Percentiles rank a stretch among this genome's conserved stretches.
Evolutionary conservation across 2,329 filamentous ascomycete species (phyloP).

Genomic region (Xylaria sp.): DNA sequence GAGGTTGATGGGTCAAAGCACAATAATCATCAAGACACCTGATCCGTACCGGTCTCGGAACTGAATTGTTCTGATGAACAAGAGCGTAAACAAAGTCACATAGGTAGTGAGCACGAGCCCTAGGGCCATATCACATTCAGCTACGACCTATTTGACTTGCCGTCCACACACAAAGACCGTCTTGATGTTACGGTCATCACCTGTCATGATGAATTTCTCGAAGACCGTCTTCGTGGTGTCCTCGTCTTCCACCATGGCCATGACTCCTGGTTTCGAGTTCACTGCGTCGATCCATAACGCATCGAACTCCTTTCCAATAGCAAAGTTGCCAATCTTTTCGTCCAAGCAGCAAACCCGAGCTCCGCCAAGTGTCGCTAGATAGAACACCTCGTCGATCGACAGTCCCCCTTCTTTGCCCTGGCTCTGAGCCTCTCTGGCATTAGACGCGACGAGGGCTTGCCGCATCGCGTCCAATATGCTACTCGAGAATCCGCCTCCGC

Average conservation of each 20-base stretch:
- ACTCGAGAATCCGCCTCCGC: slow-evolving; percentile 56
- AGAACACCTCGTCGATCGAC: slow-evolving; percentile 49
- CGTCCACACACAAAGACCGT: slow-evolving; percentile 50
- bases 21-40: not conserved
- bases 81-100: not conserved
- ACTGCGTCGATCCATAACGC: slow-evolving; percentile 44
- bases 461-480: slow-evolving; percentile 55
- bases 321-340: slow-evolving; percentile 51
- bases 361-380: slow-evolving; percentile 56
- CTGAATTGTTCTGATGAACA: not conserved
- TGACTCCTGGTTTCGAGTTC: slow-evolving; percentile 36
- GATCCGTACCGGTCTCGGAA: not conserved
- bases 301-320: slow-evolving; percentile 57
- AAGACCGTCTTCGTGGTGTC: slow-evolving; percentile 45
- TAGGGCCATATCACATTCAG: not conserved
- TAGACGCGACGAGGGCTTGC: slow-evolving; percentile 52
- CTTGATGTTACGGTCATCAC: slow-evolving; percentile 56
- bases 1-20: not conserved
- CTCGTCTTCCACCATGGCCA: slow-evolving; percentile 47
- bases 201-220: slow-evolving; percentile 62
- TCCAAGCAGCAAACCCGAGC: slow-evolving; percentile 53
- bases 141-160: slow-evolving; percentile 23
- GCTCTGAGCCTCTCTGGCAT: slow-evolving; percentile 41
- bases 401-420: slow-evolving; percentile 40
- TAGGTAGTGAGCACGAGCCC: not conserved